Evolutionary conservation across 1,284 basidiomycete genomes (phyloP).

Genomic region (Fomitopsis palustris): DNA sequence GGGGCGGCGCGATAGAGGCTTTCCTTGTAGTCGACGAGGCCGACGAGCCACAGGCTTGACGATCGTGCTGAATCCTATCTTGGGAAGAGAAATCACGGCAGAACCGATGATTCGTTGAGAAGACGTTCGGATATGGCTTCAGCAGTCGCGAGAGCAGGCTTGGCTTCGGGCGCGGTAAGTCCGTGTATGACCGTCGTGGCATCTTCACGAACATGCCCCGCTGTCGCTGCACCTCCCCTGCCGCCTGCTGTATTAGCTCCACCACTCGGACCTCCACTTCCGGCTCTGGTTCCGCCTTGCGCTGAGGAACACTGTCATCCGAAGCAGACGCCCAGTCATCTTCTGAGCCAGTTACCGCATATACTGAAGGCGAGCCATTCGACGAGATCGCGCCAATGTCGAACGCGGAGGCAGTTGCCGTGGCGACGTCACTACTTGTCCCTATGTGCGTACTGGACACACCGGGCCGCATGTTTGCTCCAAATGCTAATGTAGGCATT

Average conservation of each 20-base stretch:
- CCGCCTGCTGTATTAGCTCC: slow-evolving; percentile 38
- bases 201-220: slow-evolving; percentile 77
- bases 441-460: slow-evolving; percentile 16
- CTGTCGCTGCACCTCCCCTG: slow-evolving; percentile 62
- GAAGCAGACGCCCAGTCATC: slow-evolving; percentile 53
- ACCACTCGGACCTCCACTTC: slow-evolving; percentile 27
- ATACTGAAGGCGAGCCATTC: slow-evolving; percentile 42
- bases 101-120: slow-evolving; percentile 59
- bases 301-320: slow-evolving; percentile 38
- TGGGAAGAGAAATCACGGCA: slow-evolving; percentile 42
- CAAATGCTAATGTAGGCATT: slow-evolving; percentile 6
- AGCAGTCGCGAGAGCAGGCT: slow-evolving; percentile 66
- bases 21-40: slow-evolving; percentile 52
- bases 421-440: slow-evolving; percentile 20
- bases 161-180: slow-evolving; percentile 48
- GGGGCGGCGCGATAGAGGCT: slow-evolving; percentile 61
- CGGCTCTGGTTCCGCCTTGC: slow-evolving; percentile 21
- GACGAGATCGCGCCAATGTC: slow-evolving; percentile 57
- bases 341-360: slow-evolving; percentile 48
- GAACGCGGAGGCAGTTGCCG: slow-evolving; percentile 43
- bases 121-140: slow-evolving; percentile 61
- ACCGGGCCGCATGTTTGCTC: slow-evolving; percentile 17
- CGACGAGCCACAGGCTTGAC: slow-evolving; percentile 11
- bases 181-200: slow-evolving; percentile 62
- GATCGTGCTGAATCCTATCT: slow-evolving; percentile 38